Evolutionary conservation across 768 basidiomycete genomes (phyloP).

Genomic region (Mycena rebaudengoi): DNA sequence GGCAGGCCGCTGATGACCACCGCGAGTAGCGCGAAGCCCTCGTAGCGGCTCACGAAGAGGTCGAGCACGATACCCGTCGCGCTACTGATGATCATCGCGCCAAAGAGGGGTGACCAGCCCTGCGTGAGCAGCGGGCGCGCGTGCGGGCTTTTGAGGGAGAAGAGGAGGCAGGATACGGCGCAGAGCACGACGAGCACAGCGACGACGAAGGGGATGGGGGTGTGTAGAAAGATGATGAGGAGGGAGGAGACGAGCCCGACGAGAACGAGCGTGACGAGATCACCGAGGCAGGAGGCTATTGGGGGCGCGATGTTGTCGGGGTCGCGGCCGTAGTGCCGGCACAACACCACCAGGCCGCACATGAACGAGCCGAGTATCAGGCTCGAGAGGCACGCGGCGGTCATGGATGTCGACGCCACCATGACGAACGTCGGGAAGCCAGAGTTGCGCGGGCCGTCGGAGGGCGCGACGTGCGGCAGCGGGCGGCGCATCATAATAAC

Average conservation of each 20-base stretch:
- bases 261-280: slow-evolving; percentile 88
- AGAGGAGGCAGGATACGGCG: slow-evolving; percentile 56
- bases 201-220: slow-evolving; percentile 68
- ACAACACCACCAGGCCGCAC: slow-evolving; percentile 83
- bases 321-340: slow-evolving; percentile 78
- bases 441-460: slow-evolving; percentile 37
- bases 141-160: slow-evolving; percentile 71
- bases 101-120: slow-evolving; percentile 92
- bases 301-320: slow-evolving; percentile 99
- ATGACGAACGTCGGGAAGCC: slow-evolving; percentile 58
- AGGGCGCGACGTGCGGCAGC: slow-evolving; percentile 15
- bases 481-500: slow-evolving; percentile 14
- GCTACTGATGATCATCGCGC: slow-evolving; percentile 89
- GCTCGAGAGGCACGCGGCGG: slow-evolving; percentile 80
- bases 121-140: slow-evolving; percentile 78
- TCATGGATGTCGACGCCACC: slow-evolving; percentile 82
- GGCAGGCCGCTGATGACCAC: slow-evolving; percentile 91
- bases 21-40: slow-evolving; percentile 88
- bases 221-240: slow-evolving; percentile 73
- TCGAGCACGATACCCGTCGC: slow-evolving; percentile 94
- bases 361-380: slow-evolving; percentile 91
- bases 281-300: slow-evolving; percentile 91
- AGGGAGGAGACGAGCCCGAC: slow-evolving; percentile 77
- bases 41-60: slow-evolving; percentile 84
- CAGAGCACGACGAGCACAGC: slow-evolving; percentile 58